Conservation (phyloP, 129 eudicot species). For the Logfia minima region DNA sequence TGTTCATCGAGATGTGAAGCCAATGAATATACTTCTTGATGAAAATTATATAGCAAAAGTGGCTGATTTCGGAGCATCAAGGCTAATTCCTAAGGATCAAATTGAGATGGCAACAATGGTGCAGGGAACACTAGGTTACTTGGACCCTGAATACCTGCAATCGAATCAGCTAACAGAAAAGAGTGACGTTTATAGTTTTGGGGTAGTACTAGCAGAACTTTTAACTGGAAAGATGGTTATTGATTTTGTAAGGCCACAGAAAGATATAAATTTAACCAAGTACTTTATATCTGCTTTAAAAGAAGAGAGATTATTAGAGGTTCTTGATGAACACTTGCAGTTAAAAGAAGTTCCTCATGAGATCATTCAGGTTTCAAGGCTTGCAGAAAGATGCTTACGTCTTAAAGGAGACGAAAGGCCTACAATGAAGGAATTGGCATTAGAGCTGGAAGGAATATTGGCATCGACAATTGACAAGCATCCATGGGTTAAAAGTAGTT, state of each 20-base stretch:
- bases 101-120: slow-evolving; percentile 37
- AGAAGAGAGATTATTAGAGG: slow-evolving; percentile 20
- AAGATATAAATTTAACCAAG: slow-evolving; percentile 29
- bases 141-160: slow-evolving; percentile 50
- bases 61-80: slow-evolving; percentile 56
- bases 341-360: slow-evolving; percentile 17
- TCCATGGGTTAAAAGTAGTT: too few species aligned
- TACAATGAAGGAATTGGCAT: slow-evolving; percentile 40
- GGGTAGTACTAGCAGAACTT: slow-evolving; percentile 44
- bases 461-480: background rate
- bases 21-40: slow-evolving; percentile 48
- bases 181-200: slow-evolving; percentile 55
- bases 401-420: slow-evolving; percentile 43
- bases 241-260: slow-evolving; percentile 36
- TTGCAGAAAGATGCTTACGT: slow-evolving; percentile 31
- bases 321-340: slow-evolving; percentile 27
- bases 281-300: slow-evolving; percentile 30
- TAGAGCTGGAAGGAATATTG: slow-evolving; percentile 35
- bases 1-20: slow-evolving; percentile 49
- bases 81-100: slow-evolving; percentile 41
- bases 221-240: slow-evolving; percentile 33
- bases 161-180: slow-evolving; percentile 42
- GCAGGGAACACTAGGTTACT: slow-evolving; percentile 50
- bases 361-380: slow-evolving; percentile 25
- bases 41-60: slow-evolving; percentile 44